Evolutionary conservation across 208 protist species (phyloP).

Genomic region (Lotmaria passim): DNA sequence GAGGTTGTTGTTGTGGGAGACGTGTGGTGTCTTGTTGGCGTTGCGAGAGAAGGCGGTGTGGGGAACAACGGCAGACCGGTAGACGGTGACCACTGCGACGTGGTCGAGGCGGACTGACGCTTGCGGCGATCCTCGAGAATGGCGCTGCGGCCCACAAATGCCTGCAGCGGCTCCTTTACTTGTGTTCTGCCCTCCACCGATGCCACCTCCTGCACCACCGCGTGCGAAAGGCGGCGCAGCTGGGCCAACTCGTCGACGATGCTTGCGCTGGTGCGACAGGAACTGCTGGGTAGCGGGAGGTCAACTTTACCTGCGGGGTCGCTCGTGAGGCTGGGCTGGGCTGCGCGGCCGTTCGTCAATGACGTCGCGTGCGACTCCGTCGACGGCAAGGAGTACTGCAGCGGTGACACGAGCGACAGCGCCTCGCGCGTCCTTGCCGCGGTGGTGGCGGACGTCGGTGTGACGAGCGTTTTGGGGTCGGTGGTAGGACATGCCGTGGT

Average conservation of each 20-base stretch:
- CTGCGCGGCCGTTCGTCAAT: no score
- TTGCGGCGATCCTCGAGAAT: slow-evolving; percentile 52
- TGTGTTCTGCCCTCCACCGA: not conserved
- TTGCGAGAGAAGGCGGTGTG: no score
- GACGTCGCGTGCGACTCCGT: not conserved
- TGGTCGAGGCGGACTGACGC: slow-evolving; percentile 34
- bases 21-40: no score
- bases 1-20: not conserved
- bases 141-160: slow-evolving; percentile 66
- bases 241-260: not conserved
- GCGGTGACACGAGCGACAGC: slow-evolving; percentile 8
- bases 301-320: not conserved
- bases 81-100: slow-evolving; percentile 9
- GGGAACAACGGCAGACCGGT: slow-evolving; percentile 7
- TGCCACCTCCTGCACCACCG: slow-evolving; percentile 24
- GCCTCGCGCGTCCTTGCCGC: not conserved
- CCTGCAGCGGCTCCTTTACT: slow-evolving; percentile 37
- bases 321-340: slow-evolving; percentile 9
- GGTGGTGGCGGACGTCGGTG: no score
- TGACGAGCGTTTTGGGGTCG: not conserved
- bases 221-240: slow-evolving; percentile 17
- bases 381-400: slow-evolving; percentile 10
- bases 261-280: not conserved
- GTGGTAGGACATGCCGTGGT: not conserved
- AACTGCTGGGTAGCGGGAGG: not conserved